Evolutionary conservation across 495 filamentous ascomycete genomes (phyloP).

Genomic region (Xylaria sp.): DNA sequence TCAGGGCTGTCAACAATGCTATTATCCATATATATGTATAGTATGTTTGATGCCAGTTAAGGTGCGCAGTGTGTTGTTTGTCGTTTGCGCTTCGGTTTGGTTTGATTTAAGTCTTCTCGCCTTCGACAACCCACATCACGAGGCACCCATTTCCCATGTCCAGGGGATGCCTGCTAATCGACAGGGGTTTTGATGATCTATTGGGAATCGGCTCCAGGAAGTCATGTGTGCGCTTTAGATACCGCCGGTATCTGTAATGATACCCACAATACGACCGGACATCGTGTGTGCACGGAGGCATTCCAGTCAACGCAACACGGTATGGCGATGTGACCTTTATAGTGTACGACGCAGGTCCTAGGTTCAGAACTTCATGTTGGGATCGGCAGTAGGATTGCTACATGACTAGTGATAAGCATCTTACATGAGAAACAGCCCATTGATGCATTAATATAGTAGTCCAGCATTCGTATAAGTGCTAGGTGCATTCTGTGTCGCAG

Average conservation of each 20-base stretch:
- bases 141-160: not conserved
- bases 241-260: not conserved
- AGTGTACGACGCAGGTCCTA: not conserved
- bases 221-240: not conserved
- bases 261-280: constrained; percentile 9
- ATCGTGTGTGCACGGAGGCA: not conserved
- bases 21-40: not conserved
- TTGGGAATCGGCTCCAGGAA: not conserved
- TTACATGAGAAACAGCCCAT: constrained; percentile 1
- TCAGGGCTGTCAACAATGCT: not conserved
- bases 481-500: not conserved
- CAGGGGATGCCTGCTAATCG: not conserved
- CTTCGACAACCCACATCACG: not conserved
- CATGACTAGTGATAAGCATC: constrained; percentile 5
- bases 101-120: not conserved
- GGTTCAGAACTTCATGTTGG: not conserved
- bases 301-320: not conserved
- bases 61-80: not conserved
- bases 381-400: not conserved
- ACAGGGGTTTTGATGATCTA: not conserved
- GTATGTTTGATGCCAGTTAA: not conserved
- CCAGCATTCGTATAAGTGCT: not conserved
- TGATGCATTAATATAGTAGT: not conserved
- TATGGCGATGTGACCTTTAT: not conserved
- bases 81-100: not conserved